Base-by-base conservation (phyloP, 495 filamentous ascomycete genomes). In the Beverwykella pulmonaria region DNA sequence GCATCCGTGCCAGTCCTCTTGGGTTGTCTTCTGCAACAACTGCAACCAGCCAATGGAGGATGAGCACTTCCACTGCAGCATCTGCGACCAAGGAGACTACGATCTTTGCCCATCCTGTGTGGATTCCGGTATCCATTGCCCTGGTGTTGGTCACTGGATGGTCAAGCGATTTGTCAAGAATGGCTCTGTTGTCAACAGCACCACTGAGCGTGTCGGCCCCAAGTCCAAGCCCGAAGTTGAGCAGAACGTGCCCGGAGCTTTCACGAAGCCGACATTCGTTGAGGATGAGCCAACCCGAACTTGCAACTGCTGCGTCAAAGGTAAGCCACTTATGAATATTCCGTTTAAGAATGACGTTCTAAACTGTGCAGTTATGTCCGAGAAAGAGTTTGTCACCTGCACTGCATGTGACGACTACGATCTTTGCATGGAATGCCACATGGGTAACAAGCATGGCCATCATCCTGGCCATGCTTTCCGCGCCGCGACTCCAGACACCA, bases 41-140 rank as follows among this genome's bases (percentile, higher is more conserved):
- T 99, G 94, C 73, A 86, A 93, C 59, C 77, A 78, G 23, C 83
- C 86, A 34, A 91, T 97, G 70, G 81, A 87, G 34, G 86, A 92
- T 68, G 84, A 84, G 23, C 94, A 99, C 73, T 99, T 90, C 75
- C 94, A 99, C 78, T 99, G 94, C 81, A 89, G 90, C 71, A 89
- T 87, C 59, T 99, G 95, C 76, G 91, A 97, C 66, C 82, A 88
- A 56, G 94, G 94, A 29, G 95, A 99, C 76, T 99, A 92, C 72
- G 94, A 99, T 71, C 85, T 99, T 53, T 99, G 94, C 79, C 83
- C 84, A 59, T 74, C 80, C 29, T 99, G 94, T 75, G 86, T 97
- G 41, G 82, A 86, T 49, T 79, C 79, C 29, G 92, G 92, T 63
- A 82, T 87, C 26, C 83, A 88, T 39, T 99, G 95, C 80, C 84